phyloP scores from a whole-genome alignment of 441 rosid species.

The Kokia cookei region DNA sequence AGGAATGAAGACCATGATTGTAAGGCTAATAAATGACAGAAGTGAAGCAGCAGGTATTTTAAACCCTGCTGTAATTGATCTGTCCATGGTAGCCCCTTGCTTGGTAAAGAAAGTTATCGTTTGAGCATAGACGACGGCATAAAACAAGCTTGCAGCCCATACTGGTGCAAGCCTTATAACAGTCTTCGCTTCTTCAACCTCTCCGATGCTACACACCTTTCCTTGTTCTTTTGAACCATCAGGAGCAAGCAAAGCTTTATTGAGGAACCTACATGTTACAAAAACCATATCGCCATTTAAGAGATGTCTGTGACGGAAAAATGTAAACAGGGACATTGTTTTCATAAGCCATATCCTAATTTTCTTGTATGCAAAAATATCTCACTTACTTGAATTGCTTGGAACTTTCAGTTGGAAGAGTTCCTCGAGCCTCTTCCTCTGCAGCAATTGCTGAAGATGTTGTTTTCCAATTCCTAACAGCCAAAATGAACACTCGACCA shows the following conservation, averaged over 20 bases:
- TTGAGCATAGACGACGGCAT: constrained; percentile 52
- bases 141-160: constrained; percentile 45
- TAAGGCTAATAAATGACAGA: constrained; percentile 41
- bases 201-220: constrained; percentile 32
- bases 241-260: constrained; percentile 53
- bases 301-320: background rate
- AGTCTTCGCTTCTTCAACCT: constrained; percentile 61
- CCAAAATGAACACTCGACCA: constrained; percentile 37
- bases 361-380: background rate
- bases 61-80: constrained; percentile 34
- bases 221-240: constrained; percentile 29
- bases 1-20: constrained; percentile 42
- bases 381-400: constrained; percentile 39
- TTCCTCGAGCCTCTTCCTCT: constrained; percentile 25
- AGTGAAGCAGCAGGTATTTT: constrained; percentile 60
- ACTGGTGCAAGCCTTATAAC: constrained; percentile 54
- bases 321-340: background rate
- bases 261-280: constrained; percentile 31
- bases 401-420: constrained; percentile 18
- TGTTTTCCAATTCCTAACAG: constrained; percentile 27
- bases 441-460: constrained; percentile 12
- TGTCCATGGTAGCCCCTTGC: constrained; percentile 73
- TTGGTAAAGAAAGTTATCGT: constrained; percentile 61
- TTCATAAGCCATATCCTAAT: background rate
- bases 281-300: background rate